Evolutionary conservation across 1,139 yeast species (phyloP).

Genomic region (Suhomyces taliae): DNA sequence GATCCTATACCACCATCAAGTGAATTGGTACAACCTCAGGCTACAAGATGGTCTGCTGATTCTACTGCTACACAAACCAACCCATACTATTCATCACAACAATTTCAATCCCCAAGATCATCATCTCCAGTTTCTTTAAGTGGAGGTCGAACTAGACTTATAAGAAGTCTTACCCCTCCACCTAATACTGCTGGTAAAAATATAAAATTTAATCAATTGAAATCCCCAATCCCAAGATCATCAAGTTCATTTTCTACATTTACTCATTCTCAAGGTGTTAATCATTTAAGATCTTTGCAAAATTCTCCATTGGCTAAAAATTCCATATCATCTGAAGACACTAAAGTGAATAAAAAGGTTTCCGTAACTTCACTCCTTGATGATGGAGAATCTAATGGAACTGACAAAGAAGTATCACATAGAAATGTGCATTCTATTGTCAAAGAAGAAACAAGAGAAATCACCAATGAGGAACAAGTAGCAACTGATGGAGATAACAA

Average conservation of each 20-base stretch:
- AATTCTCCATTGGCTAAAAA: constrained; percentile 18
- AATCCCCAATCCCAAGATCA: constrained; percentile 19
- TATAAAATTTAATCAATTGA: constrained; percentile 5
- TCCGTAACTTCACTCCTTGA: constrained; percentile 35
- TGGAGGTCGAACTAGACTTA: constrained; percentile 1
- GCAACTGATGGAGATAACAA: constrained; percentile 1
- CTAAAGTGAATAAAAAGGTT: constrained; percentile 22
- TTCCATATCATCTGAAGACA: constrained; percentile 6
- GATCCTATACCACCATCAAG: constrained; percentile 15
- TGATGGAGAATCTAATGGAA: constrained; percentile 14
- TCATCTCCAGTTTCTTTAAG: constrained; percentile 6
- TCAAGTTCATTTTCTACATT: constrained; percentile 11
- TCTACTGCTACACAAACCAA: constrained; percentile 2
- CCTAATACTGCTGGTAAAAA: constrained; percentile 6
- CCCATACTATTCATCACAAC: constrained; percentile 9
- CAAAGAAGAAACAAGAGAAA: background rate
- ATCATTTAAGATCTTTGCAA: constrained; percentile 9
- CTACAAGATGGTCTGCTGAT: constrained; percentile 7
- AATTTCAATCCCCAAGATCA: constrained; percentile 10
- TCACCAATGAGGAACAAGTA: constrained; percentile 6
- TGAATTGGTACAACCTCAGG: constrained; percentile 7
- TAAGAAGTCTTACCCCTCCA: constrained; percentile 18
- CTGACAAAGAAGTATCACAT: constrained; percentile 14
- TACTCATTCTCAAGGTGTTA: constrained; percentile 8
- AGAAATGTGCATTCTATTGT: background rate